A percentile compares a stretch with the other conserved stretches of the same genome.
These are phyloP conservation scores for Ananas comosus DNA, from an alignment of 176 grass and related monocot species.

Conservation along the genomic window DNA sequence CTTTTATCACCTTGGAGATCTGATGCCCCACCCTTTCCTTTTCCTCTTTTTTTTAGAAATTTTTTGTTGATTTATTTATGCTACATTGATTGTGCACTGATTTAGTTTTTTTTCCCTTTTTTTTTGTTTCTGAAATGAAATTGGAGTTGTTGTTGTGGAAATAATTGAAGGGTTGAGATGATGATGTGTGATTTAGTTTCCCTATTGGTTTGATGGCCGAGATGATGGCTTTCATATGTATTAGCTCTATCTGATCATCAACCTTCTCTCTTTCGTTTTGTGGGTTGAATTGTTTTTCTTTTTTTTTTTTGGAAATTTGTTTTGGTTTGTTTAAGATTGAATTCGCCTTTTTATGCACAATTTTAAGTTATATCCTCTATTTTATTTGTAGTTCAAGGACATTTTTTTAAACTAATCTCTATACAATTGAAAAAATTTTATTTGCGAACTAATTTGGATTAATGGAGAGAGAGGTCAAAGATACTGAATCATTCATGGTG, in stretches of 20 bases:
- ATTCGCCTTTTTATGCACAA: too few species aligned
- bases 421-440: too few species aligned
- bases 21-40: conserved; percentile 5
- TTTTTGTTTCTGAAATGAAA: neutral
- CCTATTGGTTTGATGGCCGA: conserved; percentile 36
- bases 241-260: conserved; percentile 35
- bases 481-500: too few species aligned
- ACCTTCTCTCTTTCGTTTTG: neutral
- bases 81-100: neutral
- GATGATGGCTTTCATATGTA: conserved; percentile 31
- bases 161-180: conserved; percentile 7
- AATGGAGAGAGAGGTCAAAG: too few species aligned
- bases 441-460: too few species aligned
- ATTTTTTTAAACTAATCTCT: too few species aligned
- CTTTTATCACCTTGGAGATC: conserved; percentile 35
- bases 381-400: too few species aligned
- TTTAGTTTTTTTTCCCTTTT: neutral
- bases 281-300: neutral
- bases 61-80: neutral
- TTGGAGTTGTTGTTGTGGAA: neutral
- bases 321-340: too few species aligned
- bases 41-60: neutral
- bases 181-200: conserved; percentile 27
- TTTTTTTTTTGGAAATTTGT: too few species aligned
- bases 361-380: too few species aligned